These are phyloP conservation scores for Metarhizium anisopliae DNA, from an alignment of 2,329 filamentous ascomycete species.

Conservation along the genomic window DNA sequence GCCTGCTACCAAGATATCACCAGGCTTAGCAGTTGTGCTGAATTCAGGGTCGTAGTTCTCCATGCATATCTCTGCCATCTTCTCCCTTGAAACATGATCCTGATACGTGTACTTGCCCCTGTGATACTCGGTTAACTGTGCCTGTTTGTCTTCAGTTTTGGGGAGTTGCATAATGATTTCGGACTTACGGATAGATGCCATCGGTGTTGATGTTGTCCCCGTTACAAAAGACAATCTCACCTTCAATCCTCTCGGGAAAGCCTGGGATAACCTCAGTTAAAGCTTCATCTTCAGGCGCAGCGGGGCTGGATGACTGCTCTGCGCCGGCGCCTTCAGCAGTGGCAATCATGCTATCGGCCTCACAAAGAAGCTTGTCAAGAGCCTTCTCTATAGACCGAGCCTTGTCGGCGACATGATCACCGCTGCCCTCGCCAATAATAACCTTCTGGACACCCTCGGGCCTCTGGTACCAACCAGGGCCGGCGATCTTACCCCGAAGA, in stretches of 20 bases:
- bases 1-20: conserved; percentile 76
- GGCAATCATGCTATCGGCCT: conserved; percentile 44
- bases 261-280: conserved; percentile 60
- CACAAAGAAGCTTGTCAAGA: conserved; percentile 59
- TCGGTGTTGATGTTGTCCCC: conserved; percentile 63
- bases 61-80: conserved; percentile 89
- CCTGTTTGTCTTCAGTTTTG: conserved; percentile 62
- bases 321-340: no score
- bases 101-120: conserved; percentile 49
- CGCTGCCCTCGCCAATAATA: conserved; percentile 62
- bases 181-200: conserved; percentile 56
- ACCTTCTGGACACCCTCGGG: conserved; percentile 61
- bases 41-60: conserved; percentile 82
- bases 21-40: conserved; percentile 48
- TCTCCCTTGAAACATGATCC: conserved; percentile 64
- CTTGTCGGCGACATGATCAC: conserved; percentile 36
- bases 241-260: conserved; percentile 73
- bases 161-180: neutral
- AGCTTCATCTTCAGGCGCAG: no score
- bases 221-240: conserved; percentile 78
- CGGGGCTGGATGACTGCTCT: no score
- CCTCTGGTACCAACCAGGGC: conserved; percentile 70
- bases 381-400: conserved; percentile 57
- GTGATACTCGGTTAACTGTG: conserved; percentile 34
- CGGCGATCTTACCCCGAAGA: conserved; percentile 61